These are phyloP conservation scores for Melaleuca quinquenervia DNA, from an alignment of 345 rosid species.

Conservation along the genomic window DNA sequence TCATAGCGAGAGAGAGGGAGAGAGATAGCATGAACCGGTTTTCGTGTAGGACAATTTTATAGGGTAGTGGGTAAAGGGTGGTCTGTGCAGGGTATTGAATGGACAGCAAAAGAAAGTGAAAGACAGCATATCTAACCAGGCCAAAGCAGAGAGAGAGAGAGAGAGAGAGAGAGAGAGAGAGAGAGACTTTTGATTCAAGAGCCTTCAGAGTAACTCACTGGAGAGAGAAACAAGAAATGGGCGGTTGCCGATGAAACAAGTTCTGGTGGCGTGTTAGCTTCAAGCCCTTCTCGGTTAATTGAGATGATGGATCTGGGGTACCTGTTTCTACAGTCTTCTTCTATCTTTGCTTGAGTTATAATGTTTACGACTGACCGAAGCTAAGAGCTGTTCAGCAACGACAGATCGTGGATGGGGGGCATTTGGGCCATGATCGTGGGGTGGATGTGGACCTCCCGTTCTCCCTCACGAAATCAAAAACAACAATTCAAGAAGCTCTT, in stretches of 20 bases:
- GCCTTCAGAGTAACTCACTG: not conserved
- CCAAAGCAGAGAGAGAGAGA: not conserved
- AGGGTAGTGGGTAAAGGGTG: not conserved
- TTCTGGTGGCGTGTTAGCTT: not conserved
- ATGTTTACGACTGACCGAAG: not conserved
- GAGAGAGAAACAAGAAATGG: not conserved
- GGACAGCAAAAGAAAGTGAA: not conserved
- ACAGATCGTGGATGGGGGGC: not conserved
- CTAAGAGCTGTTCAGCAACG: not conserved
- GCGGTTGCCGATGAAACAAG: constrained; percentile 2
- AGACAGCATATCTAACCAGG: not conserved
- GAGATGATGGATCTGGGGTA: constrained; percentile 1
- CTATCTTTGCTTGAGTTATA: not conserved
- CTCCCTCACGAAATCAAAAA: not conserved
- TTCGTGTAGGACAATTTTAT: not conserved
- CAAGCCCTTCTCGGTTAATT: not conserved
- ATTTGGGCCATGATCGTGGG: not conserved
- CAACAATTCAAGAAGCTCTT: not conserved
- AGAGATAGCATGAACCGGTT: not conserved
- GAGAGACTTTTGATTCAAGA: not conserved
- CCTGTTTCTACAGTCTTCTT: not conserved
- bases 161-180: not conserved
- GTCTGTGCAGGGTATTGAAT: not conserved
- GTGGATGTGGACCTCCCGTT: not conserved
- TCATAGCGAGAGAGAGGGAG: not conserved